Percentiles rank a stretch among this genome's conserved stretches.
phyloP scores from a whole-genome alignment of 177 flowering plant species.

The Vitis hybrid region DNA sequence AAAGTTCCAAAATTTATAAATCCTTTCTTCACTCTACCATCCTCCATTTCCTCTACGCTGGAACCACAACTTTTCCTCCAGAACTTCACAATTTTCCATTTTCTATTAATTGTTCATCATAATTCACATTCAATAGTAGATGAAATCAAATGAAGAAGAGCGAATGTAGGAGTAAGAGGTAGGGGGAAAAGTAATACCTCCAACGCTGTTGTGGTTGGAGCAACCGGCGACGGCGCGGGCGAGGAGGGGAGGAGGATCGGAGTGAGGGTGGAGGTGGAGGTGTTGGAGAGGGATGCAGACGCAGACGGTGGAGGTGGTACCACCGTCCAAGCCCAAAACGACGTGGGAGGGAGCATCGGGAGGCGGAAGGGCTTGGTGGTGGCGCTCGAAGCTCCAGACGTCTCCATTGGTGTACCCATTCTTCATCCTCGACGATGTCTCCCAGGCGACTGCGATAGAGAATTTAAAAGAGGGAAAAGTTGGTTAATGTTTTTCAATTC shows the following conservation, averaged over 20 bases:
- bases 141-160: background rate
- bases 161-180: background rate
- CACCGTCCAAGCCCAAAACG: conserved; percentile 81
- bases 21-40: too few species aligned
- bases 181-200: conserved; percentile 44
- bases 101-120: too few species aligned
- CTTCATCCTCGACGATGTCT: conserved; percentile 31
- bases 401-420: conserved; percentile 48
- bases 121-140: background rate
- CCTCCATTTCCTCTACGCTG: too few species aligned
- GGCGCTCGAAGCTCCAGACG: conserved; percentile 54
- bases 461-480: too few species aligned
- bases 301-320: conserved; percentile 82
- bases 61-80: too few species aligned
- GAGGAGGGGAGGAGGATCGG: conserved; percentile 66
- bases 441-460: too few species aligned
- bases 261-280: conserved; percentile 17
- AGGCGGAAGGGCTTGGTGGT: conserved; percentile 10
- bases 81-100: too few species aligned
- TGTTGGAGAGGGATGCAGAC: conserved; percentile 54
- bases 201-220: conserved; percentile 92
- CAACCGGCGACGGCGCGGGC: conserved; percentile 82
- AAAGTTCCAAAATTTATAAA: too few species aligned
- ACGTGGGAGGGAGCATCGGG: conserved; percentile 19
- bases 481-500: too few species aligned